Evolutionary conservation across 306 rosid species (phyloP).

Genomic region (Pueraria montana): DNA sequence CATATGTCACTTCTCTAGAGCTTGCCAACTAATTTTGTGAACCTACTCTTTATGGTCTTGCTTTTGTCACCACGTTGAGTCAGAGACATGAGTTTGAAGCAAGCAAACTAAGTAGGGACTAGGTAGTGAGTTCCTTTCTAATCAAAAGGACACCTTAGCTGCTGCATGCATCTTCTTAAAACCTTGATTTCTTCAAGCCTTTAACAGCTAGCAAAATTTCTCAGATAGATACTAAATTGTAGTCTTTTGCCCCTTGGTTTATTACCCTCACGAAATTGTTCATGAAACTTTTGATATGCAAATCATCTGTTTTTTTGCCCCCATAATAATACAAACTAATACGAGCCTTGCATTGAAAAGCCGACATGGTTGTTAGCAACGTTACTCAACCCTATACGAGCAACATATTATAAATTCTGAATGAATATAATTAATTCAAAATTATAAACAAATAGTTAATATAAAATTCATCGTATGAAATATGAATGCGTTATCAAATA

Average conservation of each 20-base stretch:
- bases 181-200: not conserved
- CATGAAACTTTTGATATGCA: not conserved
- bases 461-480: not conserved
- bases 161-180: slow-evolving; percentile 36
- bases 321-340: not conserved
- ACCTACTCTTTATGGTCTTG: slow-evolving; percentile 11
- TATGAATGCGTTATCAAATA: not conserved
- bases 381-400: not conserved
- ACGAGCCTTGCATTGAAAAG: not conserved
- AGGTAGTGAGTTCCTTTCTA: slow-evolving; percentile 52
- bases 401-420: not conserved
- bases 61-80: slow-evolving; percentile 44
- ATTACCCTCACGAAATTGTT: not conserved
- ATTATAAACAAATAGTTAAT: not conserved
- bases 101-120: slow-evolving; percentile 59
- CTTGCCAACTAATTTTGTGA: slow-evolving; percentile 48
- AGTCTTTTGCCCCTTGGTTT: not conserved
- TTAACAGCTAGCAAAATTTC: not conserved
- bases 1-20: slow-evolving; percentile 16
- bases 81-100: slow-evolving; percentile 58
- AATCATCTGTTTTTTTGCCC: not conserved
- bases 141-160: slow-evolving; percentile 52
- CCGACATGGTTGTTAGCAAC: not conserved
- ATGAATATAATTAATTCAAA: slow-evolving; percentile 11
- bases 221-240: not conserved